phyloP scores from a whole-genome alignment of 2,329 filamentous ascomycete genomes.

The Colletotrichum musicola region DNA sequence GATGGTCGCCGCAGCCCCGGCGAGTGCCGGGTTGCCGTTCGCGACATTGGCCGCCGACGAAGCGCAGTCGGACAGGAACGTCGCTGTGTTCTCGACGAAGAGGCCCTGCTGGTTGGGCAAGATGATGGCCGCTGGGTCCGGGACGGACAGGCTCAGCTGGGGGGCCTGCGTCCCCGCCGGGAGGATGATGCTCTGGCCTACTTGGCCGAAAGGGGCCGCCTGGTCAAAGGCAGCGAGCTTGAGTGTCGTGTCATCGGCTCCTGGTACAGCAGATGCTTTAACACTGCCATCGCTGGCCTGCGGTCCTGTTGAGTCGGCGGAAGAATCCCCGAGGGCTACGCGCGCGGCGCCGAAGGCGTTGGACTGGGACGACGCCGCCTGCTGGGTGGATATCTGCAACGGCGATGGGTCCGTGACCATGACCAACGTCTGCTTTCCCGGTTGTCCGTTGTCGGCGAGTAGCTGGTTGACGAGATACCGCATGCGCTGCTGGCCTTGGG shows the following conservation, averaged over 20 bases:
- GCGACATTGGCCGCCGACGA: slow-evolving; percentile 42
- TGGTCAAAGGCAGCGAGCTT: slow-evolving; percentile 46
- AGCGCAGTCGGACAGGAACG: slow-evolving; percentile 50
- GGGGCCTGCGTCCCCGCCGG: slow-evolving; percentile 49
- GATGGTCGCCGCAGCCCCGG: slow-evolving; percentile 31
- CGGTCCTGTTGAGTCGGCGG: background rate
- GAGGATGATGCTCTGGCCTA: slow-evolving; percentile 51
- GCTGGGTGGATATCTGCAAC: slow-evolving; percentile 48
- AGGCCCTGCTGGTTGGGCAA: slow-evolving; percentile 48
- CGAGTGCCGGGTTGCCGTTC: slow-evolving; percentile 34
- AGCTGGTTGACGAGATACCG: slow-evolving; percentile 56
- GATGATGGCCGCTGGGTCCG: slow-evolving; percentile 55
- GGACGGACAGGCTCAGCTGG: slow-evolving; percentile 48
- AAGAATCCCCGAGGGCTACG: slow-evolving; percentile 11
- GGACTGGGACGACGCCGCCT: slow-evolving; percentile 42
- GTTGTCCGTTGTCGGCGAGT: slow-evolving; percentile 52
- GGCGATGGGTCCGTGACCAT: slow-evolving; percentile 53
- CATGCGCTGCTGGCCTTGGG: slow-evolving; percentile 45
- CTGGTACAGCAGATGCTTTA: slow-evolving; percentile 39
- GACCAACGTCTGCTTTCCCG: slow-evolving; percentile 50
- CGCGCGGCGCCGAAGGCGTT: slow-evolving; percentile 39
- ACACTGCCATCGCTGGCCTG: slow-evolving; percentile 37
- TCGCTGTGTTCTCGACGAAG: slow-evolving; percentile 50
- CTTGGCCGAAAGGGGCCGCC: slow-evolving; percentile 49
- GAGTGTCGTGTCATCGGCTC: slow-evolving; percentile 12